These are phyloP conservation scores for Dothideomycetes sp. DNA, from an alignment of 2,329 filamentous ascomycete species.

Conservation along the genomic window DNA sequence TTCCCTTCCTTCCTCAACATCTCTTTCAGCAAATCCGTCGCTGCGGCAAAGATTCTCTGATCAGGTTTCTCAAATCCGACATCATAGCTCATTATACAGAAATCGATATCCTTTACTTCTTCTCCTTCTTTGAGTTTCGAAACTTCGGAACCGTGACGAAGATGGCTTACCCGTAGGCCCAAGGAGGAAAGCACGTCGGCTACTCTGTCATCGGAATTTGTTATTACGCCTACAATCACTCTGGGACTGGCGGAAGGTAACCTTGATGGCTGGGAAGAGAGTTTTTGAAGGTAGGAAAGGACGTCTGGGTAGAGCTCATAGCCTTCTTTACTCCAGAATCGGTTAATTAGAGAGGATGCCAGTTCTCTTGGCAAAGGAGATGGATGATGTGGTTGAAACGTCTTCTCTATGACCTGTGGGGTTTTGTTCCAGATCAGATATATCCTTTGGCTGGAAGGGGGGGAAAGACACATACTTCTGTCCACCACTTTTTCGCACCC, in stretches of 20 bases:
- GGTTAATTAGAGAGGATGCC: conserved; percentile 39
- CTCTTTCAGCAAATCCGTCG: conserved; percentile 35
- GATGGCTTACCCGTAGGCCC: conserved; percentile 39
- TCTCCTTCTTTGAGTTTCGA: neutral
- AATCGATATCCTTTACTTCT: conserved; percentile 38
- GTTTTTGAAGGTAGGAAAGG: conserved; percentile 34
- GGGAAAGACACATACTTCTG: conserved; percentile 41
- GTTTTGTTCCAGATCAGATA: too few species aligned
- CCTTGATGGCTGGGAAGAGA: conserved; percentile 25
- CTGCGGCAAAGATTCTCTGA: conserved; percentile 46
- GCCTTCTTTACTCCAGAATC: conserved; percentile 46
- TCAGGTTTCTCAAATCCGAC: conserved; percentile 53
- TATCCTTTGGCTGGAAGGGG: too few species aligned
- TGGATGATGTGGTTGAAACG: conserved; percentile 33
- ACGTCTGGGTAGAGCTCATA: conserved; percentile 44
- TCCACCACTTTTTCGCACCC: conserved; percentile 50
- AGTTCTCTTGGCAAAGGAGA: conserved; percentile 26
- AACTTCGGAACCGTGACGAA: conserved; percentile 20
- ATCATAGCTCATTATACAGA: conserved; percentile 55
- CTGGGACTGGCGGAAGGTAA: conserved; percentile 6
- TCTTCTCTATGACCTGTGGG: conserved; percentile 44
- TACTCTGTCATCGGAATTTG: conserved; percentile 56
- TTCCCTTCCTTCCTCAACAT: conserved; percentile 23
- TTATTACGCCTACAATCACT: conserved; percentile 48
- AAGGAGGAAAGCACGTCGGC: conserved; percentile 45